phyloP scores from a whole-genome alignment of 2,329 filamentous ascomycete genomes.

The Pyrenophora seminiperda region DNA sequence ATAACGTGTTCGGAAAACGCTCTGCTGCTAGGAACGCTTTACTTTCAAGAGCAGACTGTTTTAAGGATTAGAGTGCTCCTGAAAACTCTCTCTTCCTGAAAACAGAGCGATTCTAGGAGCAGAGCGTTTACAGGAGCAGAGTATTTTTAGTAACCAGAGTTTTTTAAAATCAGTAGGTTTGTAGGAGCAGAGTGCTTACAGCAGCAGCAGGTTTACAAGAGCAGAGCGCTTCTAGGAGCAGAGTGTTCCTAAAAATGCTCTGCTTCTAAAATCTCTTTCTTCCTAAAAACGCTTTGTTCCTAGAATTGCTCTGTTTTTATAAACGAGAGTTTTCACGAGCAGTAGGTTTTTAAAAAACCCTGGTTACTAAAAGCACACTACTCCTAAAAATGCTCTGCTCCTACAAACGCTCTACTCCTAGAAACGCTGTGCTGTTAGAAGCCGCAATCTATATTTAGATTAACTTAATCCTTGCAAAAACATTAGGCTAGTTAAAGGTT shows the following conservation, averaged over 20 bases:
- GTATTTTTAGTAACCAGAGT: too few relatives aligned
- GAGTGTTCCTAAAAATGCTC: too few relatives aligned
- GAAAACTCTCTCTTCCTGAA: too few relatives aligned
- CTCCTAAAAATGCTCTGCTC: not conserved
- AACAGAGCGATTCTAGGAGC: too few relatives aligned
- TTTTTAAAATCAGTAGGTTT: too few relatives aligned
- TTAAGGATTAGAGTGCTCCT: not conserved
- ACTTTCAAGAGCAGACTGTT: not conserved
- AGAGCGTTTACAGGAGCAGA: not conserved
- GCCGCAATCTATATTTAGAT: too few relatives aligned
- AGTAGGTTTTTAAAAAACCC: not conserved
- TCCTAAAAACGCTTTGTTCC: not conserved
- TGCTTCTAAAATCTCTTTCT: too few relatives aligned
- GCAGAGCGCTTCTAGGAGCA: too few relatives aligned
- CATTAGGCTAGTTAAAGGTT: not conserved
- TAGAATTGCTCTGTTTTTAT: not conserved
- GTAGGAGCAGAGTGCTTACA: too few relatives aligned
- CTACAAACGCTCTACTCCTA: not conserved
- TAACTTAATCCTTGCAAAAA: not conserved
- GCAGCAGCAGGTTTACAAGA: too few relatives aligned
- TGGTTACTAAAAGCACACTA: too few relatives aligned
- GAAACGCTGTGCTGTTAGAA: not conserved
- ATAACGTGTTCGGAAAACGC: not conserved
- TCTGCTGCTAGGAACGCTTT: not conserved
- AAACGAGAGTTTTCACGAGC: not conserved